Evolutionary conservation across 2,329 filamentous ascomycete genomes (phyloP).

Genomic region (Verticillium zaregamsianum): DNA sequence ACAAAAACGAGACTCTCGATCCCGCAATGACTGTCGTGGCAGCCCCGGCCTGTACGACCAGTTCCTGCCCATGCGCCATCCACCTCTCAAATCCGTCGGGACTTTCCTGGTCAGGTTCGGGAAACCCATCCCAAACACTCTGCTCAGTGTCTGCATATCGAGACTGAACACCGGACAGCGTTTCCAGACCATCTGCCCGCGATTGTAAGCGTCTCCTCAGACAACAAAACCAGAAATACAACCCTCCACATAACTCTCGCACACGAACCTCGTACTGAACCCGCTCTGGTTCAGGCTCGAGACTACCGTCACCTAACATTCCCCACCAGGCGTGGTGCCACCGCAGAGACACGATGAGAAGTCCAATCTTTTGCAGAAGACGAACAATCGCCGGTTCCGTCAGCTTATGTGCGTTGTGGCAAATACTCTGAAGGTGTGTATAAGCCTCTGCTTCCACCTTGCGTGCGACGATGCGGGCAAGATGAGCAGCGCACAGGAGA

Average conservation of each 20-base stretch:
- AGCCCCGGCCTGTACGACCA: constrained; percentile 34
- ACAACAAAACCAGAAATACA: constrained; percentile 41
- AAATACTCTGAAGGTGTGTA: constrained; percentile 32
- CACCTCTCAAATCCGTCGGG: constrained; percentile 32
- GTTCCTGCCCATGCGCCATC: constrained; percentile 31
- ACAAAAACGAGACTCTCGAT: background rate
- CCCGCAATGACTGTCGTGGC: constrained; percentile 9
- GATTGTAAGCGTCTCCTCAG: constrained; percentile 34
- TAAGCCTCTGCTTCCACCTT: constrained; percentile 41
- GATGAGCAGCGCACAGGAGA: constrained; percentile 35
- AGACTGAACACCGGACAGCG: background rate
- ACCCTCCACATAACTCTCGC: constrained; percentile 33
- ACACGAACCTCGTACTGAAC: constrained; percentile 34
- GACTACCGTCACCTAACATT: constrained; percentile 31
- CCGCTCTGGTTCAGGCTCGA: constrained; percentile 26
- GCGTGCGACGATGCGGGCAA: constrained; percentile 39
- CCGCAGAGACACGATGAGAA: constrained; percentile 30
- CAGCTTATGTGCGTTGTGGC: constrained; percentile 1
- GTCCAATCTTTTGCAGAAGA: constrained; percentile 7
- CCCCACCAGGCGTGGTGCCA: constrained; percentile 41
- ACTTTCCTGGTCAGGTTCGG: constrained; percentile 23
- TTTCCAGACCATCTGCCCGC: constrained; percentile 14
- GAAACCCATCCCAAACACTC: constrained; percentile 36
- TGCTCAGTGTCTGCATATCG: constrained; percentile 22
- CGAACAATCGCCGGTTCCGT: constrained; percentile 23